Base-by-base conservation (phyloP, 768 basidiomycete species). In the Tulasnella sp. region DNA sequence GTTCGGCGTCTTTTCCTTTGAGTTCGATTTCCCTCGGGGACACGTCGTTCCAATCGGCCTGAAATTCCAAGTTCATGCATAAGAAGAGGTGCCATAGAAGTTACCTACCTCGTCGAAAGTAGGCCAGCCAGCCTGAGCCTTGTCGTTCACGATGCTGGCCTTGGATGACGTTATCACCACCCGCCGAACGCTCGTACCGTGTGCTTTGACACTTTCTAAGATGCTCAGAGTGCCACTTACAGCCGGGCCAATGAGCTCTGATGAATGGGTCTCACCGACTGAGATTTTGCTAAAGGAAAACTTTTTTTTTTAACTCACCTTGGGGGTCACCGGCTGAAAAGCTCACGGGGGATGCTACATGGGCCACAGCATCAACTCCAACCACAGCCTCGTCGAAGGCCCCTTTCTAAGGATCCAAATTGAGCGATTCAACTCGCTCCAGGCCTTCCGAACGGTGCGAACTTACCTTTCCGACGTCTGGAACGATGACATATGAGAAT, bases 351-450 rank as follows among this genome's bases (percentile, higher is more conserved):
- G 84, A 85, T 42, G 84, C 85, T 14, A 83, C 84, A 79, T 85
- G 85, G 28, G 79, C 81, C 46, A 88, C 85, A 6, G 84, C 87
- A 54, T 87, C 85, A 34, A 87, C 85, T 3, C 86, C 86, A 81
- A 86, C 86, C 80, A 87, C 86, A 4, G 86, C 87, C 64, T 87
- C 85, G 81, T 88, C 86, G 81, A 88, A 88, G 0, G 85, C 86
- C 24, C 84, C 84, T 1, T 78, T 73, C 82, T 82, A 24, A 1
- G 22, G 58, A 58, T 8, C 22, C 77, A 9, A 81, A 73, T 1
- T 18, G 5, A 14, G 20, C 11, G 1, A 1, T 75, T 74, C 9
- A 42, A 3, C n/a, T n/a, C n/a, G n/a, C 41, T 41, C 41, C 28
- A 37, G 5, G 20, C 18, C 18, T 20, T 73, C 46, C 9, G 41